A percentile compares a stretch with the other conserved stretches of the same genome.
Conservation (phyloP, 164 flowering plant genomes). For the Vitis riparia region DNA sequence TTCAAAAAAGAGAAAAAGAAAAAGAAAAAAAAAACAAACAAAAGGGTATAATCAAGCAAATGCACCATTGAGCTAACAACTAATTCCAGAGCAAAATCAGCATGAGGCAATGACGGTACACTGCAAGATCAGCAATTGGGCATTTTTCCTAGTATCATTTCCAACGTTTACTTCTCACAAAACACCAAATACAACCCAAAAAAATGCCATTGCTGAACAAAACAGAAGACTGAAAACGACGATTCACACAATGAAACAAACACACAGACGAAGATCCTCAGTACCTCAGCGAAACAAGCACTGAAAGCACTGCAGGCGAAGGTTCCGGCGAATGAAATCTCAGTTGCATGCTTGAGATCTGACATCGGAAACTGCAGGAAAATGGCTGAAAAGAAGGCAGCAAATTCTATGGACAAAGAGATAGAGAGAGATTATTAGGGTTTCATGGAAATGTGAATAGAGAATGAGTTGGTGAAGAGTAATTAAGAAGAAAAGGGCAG, state of each 20-base stretch:
- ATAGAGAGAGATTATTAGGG: not conserved
- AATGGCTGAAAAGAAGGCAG: conserved; percentile 1
- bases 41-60: too few species aligned
- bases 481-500: conserved; percentile 12
- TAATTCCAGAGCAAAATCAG: too few species aligned
- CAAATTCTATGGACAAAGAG: not conserved
- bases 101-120: too few species aligned
- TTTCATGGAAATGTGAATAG: not conserved
- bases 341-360: conserved; percentile 40
- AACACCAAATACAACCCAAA: too few species aligned
- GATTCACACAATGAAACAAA: not conserved
- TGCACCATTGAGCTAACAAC: too few species aligned
- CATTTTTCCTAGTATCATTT: too few species aligned
- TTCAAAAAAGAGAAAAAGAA: too few species aligned
- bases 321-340: conserved; percentile 51
- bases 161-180: too few species aligned
- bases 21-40: too few species aligned
- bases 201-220: too few species aligned
- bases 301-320: conserved; percentile 67
- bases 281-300: conserved; percentile 77
- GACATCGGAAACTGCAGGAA: conserved; percentile 28
- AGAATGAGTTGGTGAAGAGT: not conserved
- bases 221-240: not conserved
- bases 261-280: not conserved
- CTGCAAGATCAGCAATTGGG: too few species aligned